Base-by-base conservation (phyloP, 2,329 filamentous ascomycete genomes). In the Colletotrichum paranaense region DNA sequence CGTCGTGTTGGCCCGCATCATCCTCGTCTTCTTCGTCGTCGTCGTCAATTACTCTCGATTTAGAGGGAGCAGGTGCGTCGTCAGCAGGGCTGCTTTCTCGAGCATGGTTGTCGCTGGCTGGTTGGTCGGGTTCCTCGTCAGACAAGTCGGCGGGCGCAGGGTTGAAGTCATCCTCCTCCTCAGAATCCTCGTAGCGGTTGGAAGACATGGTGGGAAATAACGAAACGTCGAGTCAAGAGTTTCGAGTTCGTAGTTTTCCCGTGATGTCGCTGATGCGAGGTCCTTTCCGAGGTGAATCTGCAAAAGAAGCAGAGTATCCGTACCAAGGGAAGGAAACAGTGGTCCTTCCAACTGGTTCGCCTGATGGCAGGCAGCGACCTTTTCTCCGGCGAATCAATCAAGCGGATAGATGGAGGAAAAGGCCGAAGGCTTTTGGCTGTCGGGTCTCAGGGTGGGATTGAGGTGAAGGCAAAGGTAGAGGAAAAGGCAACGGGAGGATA, bases 81-180 rank as follows among this genome's bases (percentile, higher is more conserved):
- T 86, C 83, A 26, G 85, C 79, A 62, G 81, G 82, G 62, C 81
- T 85, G 67, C 81, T 82, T 58, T 77, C 77, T 67, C 75, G 78
- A 55, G 77, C 89, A 63, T 73, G 73, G 59, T 75, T 74, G 0
- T 88, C 85, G n/a, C 55, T 74, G 19, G 83, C 82, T 6, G 84
- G 83, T 4, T 84, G 84, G 46, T 81, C 83, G 26, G 86, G 88
- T 73, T 95, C 93, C 62, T 91, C 92, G 76, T 96, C 94, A 3
- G 94, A 97, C 42, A 90, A 79, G 72, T 94, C 90, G 73, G 90
- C 92, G 24, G 93, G 92, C 62, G 89, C 91, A 63, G 95, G 95
- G 82, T 98, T 97, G 88, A 98, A 98, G 81, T 96, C 93, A 74
- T 94, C 92, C 78, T 97, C 95, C 63, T 97, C 94, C 68, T 94